phyloP scores from a whole-genome alignment of 192 early-diverging fungal species.

The Obelidium mucronatum region DNA sequence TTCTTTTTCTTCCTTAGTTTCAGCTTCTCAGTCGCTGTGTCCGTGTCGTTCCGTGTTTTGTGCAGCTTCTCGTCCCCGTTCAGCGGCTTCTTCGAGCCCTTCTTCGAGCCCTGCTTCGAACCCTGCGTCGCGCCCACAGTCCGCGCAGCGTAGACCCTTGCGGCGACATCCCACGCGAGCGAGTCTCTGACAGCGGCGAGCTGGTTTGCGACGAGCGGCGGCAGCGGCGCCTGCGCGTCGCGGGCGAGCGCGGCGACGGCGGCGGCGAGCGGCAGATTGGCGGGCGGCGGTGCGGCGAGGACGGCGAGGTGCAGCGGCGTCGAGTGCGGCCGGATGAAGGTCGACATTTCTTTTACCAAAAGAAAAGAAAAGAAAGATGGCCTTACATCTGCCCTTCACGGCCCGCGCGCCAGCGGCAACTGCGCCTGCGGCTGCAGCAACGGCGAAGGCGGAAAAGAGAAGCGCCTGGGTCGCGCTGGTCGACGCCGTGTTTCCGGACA shows the following conservation, averaged over 20 bases:
- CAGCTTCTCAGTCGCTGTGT: neutral
- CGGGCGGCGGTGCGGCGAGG: neutral
- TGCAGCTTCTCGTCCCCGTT: too few relatives aligned
- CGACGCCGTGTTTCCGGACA: neutral
- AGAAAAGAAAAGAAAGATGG: slow-evolving; percentile 6
- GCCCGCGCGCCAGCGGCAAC: slow-evolving; percentile 1
- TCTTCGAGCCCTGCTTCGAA: too few relatives aligned
- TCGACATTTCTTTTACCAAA: neutral
- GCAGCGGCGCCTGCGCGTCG: neutral
- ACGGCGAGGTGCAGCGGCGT: slow-evolving; percentile 22
- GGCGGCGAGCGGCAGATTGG: neutral
- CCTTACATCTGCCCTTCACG: neutral
- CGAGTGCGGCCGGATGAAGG: slow-evolving; percentile 2
- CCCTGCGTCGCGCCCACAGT: too few relatives aligned
- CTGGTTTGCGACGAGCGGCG: slow-evolving; percentile 19
- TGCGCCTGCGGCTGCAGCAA: neutral
- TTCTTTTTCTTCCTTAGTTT: neutral
- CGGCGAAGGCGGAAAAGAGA: neutral
- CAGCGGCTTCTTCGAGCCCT: too few relatives aligned
- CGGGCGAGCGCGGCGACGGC: neutral
- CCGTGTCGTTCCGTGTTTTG: neutral
- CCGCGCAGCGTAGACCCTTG: neutral
- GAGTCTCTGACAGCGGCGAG: slow-evolving; percentile 3
- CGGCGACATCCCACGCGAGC: slow-evolving; percentile 6
- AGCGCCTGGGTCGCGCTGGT: neutral